These are phyloP conservation scores for Penicillium samsonianum DNA, from an alignment of 495 filamentous ascomycete species.

Conservation along the genomic window DNA sequence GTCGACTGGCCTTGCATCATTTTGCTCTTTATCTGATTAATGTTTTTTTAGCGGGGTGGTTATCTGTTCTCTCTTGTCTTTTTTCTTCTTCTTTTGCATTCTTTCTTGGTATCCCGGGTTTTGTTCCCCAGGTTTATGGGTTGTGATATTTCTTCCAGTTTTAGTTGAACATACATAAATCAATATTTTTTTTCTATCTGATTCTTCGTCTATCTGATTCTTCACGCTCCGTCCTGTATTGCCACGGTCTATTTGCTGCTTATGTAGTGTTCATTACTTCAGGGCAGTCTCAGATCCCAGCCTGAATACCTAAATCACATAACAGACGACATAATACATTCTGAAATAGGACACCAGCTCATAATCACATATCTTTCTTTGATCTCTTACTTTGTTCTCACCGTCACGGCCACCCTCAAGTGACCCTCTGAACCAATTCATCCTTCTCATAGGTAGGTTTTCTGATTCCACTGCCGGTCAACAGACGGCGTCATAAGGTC, in stretches of 20 bases:
- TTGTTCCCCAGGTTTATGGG: neutral
- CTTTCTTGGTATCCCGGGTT: neutral
- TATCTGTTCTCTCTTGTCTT: slow-evolving; percentile 8
- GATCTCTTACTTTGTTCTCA: too few species aligned
- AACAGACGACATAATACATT: neutral
- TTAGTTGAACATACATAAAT: neutral
- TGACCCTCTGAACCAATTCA: neutral
- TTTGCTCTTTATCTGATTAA: neutral
- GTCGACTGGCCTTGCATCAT: neutral
- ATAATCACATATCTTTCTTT: neutral
- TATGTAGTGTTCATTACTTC: neutral
- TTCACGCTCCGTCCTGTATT: neutral
- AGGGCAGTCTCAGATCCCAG: neutral
- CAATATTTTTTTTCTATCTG: neutral
- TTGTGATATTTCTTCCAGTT: neutral
- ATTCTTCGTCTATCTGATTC: neutral
- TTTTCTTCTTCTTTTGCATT: neutral
- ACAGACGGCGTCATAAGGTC: too few species aligned
- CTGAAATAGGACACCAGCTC: neutral
- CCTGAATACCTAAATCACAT: neutral
- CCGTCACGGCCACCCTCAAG: neutral
- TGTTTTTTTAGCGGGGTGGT: slow-evolving; percentile 33
- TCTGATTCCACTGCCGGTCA: too few species aligned
- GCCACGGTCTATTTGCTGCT: neutral
- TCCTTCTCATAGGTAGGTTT: too few species aligned